phyloP scores from a whole-genome alignment of 139 green algal species.

The Volvox africanus region DNA sequence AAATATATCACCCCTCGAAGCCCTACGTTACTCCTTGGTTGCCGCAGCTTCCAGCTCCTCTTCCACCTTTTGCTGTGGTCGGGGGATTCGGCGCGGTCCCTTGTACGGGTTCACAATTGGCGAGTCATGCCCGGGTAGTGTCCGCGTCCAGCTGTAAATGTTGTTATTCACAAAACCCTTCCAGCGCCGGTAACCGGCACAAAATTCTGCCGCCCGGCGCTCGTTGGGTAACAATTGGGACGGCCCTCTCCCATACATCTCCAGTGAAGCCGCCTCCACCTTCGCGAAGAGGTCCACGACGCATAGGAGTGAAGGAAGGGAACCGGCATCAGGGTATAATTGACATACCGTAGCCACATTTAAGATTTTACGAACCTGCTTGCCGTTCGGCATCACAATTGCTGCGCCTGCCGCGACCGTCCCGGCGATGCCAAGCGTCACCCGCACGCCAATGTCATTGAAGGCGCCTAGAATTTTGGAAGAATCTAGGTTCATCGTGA shows the following conservation, averaged over 20 bases:
- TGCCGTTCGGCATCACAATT: constrained; percentile 58
- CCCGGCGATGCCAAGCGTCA: constrained; percentile 43
- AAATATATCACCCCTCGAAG: neutral
- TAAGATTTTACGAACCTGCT: constrained; percentile 41
- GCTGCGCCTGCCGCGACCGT: constrained; percentile 37
- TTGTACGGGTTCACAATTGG: constrained; percentile 73
- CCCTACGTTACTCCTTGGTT: neutral
- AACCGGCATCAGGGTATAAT: too few relatives aligned
- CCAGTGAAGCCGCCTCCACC: constrained; percentile 61
- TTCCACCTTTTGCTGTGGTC: neutral
- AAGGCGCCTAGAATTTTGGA: neutral
- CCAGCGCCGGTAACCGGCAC: constrained; percentile 61
- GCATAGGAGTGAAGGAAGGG: too few relatives aligned
- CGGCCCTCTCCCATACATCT: constrained; percentile 62
- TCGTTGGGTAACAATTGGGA: constrained; percentile 54
- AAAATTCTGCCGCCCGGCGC: constrained; percentile 59
- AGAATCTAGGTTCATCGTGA: neutral
- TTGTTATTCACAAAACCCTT: constrained; percentile 67
- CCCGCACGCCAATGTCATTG: constrained; percentile 47
- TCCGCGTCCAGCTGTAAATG: constrained; percentile 65
- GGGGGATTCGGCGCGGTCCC: constrained; percentile 6
- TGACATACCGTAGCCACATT: too few relatives aligned
- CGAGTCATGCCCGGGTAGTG: constrained; percentile 63
- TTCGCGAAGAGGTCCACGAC: neutral
- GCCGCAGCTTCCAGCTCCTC: constrained; percentile 22